Evolutionary conservation across 352 stramenopile species (phyloP).

Genomic region (Phytophthora cactorum): DNA sequence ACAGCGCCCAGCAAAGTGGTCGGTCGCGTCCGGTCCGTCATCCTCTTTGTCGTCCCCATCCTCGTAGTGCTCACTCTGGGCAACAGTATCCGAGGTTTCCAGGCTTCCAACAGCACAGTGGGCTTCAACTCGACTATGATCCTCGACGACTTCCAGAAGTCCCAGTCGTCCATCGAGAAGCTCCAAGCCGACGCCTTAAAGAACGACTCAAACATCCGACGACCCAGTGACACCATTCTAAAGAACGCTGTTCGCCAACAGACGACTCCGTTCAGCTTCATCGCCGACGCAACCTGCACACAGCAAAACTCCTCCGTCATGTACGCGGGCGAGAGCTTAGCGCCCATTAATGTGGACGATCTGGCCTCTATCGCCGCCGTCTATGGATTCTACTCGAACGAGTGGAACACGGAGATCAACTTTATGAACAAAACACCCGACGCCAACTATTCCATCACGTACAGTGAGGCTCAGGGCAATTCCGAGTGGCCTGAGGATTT

Average conservation of each 20-base stretch:
- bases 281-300: slow-evolving; percentile 34
- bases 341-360: slow-evolving; percentile 50
- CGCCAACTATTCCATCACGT: slow-evolving; percentile 20
- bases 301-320: slow-evolving; percentile 30
- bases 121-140: slow-evolving; percentile 56
- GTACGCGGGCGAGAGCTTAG: slow-evolving; percentile 25
- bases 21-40: slow-evolving; percentile 18
- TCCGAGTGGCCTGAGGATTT: slow-evolving; percentile 27
- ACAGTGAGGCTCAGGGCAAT: slow-evolving; percentile 22
- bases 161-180: slow-evolving; percentile 39
- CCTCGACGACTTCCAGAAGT: slow-evolving; percentile 46
- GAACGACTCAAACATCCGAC: slow-evolving; percentile 31
- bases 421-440: slow-evolving; percentile 23
- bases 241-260: slow-evolving; percentile 45
- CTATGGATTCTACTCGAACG: slow-evolving; percentile 55
- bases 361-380: slow-evolving; percentile 44
- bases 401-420: slow-evolving; percentile 57
- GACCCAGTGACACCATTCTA: slow-evolving; percentile 40
- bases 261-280: slow-evolving; percentile 44
- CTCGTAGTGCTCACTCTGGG: slow-evolving; percentile 48
- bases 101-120: slow-evolving; percentile 54
- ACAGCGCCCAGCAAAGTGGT: slow-evolving; percentile 18
- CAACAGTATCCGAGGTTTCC: slow-evolving; percentile 57
- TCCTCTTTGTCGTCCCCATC: slow-evolving; percentile 49
- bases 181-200: slow-evolving; percentile 20